A percentile compares a stretch with the other conserved stretches of the same genome.
These are phyloP conservation scores for Zelopaecilomyces penicillatus DNA, from an alignment of 2,329 filamentous ascomycete species.

Conservation along the genomic window DNA sequence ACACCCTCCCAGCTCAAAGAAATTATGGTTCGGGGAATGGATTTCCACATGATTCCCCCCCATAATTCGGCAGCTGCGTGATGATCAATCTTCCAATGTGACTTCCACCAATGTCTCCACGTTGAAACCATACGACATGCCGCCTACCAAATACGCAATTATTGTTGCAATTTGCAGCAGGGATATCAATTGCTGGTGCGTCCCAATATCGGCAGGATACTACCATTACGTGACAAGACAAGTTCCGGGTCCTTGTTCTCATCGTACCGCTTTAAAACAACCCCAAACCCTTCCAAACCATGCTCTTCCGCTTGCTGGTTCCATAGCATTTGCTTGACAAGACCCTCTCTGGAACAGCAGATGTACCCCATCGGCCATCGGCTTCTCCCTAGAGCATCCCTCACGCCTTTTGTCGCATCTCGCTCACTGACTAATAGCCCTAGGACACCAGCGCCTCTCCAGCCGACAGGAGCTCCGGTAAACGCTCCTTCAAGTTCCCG, in stretches of 20 bases:
- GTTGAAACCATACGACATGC: too few species aligned
- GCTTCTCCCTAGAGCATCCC: constrained; percentile 61
- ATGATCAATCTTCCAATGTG: too few species aligned
- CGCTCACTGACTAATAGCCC: constrained; percentile 62
- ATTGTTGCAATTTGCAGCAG: too few species aligned
- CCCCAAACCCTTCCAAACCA: constrained; percentile 53
- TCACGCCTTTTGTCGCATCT: constrained; percentile 68
- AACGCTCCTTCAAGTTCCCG: constrained; percentile 78
- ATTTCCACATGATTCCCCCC: too few species aligned
- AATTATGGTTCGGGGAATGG: too few species aligned
- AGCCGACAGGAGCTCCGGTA: constrained; percentile 62
- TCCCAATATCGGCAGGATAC: not conserved
- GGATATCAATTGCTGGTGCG: not conserved
- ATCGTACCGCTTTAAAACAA: constrained; percentile 36
- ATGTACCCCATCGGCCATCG: constrained; percentile 64
- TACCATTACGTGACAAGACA: constrained; percentile 43
- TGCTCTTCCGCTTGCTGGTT: constrained; percentile 54
- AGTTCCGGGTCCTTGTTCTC: constrained; percentile 30
- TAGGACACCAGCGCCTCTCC: constrained; percentile 57
- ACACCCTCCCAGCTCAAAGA: too few species aligned
- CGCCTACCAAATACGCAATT: too few species aligned
- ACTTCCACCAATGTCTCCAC: too few species aligned
- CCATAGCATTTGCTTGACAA: constrained; percentile 62
- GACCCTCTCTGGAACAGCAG: constrained; percentile 49
- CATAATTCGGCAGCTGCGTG: too few species aligned